These are phyloP conservation scores for Neodidymelliopsis sp. DNA, from an alignment of 2,329 filamentous ascomycete genomes.

Conservation along the genomic window DNA sequence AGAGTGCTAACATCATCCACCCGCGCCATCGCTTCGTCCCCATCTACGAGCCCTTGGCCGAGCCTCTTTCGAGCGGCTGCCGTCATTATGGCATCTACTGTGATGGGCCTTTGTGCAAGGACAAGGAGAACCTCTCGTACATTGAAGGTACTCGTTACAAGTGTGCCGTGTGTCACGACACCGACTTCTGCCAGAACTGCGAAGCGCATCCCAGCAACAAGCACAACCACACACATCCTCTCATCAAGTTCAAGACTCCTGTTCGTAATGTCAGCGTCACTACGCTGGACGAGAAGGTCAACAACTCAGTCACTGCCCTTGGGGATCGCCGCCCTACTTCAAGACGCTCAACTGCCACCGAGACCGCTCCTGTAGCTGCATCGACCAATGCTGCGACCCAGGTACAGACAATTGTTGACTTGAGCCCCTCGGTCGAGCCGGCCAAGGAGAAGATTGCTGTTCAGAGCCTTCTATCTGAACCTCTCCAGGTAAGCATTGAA, in stretches of 20 bases:
- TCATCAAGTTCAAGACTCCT: slow-evolving; percentile 96
- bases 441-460: slow-evolving; percentile 53
- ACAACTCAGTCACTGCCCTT: slow-evolving; percentile 73
- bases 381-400: slow-evolving; percentile 63
- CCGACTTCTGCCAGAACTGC: slow-evolving; percentile 93
- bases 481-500: slow-evolving; percentile 30
- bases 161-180: slow-evolving; percentile 93
- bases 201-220: slow-evolving; percentile 84
- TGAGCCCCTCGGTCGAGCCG: slow-evolving; percentile 66
- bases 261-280: slow-evolving; percentile 87
- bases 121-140: slow-evolving; percentile 61
- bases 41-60: slow-evolving; percentile 76
- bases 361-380: slow-evolving; percentile 56
- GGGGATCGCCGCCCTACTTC: slow-evolving; percentile 66
- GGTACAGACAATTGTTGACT: slow-evolving; percentile 67
- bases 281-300: slow-evolving; percentile 78
- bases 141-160: slow-evolving; percentile 93
- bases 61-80: slow-evolving; percentile 54
- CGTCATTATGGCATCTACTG: slow-evolving; percentile 89
- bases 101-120: slow-evolving; percentile 86
- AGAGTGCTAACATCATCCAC: slow-evolving; percentile 73
- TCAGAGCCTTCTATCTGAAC: slow-evolving; percentile 42
- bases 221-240: slow-evolving; percentile 94
- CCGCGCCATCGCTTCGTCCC: slow-evolving; percentile 87
- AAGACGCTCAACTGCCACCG: slow-evolving; percentile 59